Percentiles rank a stretch among this genome's conserved stretches.
These are phyloP conservation scores for Cystobasidium ongulense DNA, from an alignment of 768 basidiomycete genomes.

Conservation along the genomic window DNA sequence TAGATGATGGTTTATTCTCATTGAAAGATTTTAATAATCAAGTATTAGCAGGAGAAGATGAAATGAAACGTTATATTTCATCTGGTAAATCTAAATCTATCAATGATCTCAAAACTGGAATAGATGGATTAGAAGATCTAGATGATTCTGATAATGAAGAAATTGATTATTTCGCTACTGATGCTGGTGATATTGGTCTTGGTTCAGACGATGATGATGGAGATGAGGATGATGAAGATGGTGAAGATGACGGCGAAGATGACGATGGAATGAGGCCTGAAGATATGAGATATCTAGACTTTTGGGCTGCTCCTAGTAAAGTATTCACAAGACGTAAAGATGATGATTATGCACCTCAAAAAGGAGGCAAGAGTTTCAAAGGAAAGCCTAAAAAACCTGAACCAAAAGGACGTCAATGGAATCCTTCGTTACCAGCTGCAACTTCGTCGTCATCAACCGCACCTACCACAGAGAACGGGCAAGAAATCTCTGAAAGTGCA, in stretches of 20 bases:
- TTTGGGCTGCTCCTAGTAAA: conserved; percentile 15
- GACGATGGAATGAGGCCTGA: conserved; percentile 17
- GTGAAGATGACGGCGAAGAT: conserved; percentile 9
- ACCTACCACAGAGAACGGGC: neutral
- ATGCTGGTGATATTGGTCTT: neutral
- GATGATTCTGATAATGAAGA: conserved; percentile 28
- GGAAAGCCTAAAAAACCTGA: neutral
- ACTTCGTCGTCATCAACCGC: neutral
- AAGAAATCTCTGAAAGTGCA: neutral
- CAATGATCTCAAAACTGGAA: neutral
- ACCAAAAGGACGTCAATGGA: neutral
- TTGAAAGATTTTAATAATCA: conserved; percentile 18
- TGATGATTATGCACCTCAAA: neutral
- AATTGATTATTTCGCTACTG: conserved; percentile 21
- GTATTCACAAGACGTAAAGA: neutral
- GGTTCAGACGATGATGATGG: conserved; percentile 3
- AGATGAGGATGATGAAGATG: neutral
- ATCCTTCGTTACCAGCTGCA: too few species aligned
- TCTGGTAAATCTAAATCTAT: conserved; percentile 16
- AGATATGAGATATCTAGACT: conserved; percentile 26
- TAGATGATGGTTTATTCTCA: conserved; percentile 28
- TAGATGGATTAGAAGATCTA: conserved; percentile 1
- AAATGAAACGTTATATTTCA: conserved; percentile 25
- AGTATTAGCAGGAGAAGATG: conserved; percentile 16
- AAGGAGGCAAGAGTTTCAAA: neutral